These are phyloP conservation scores for Hypoxylon sp. DNA, from an alignment of 2,329 filamentous ascomycete species.

Conservation along the genomic window DNA sequence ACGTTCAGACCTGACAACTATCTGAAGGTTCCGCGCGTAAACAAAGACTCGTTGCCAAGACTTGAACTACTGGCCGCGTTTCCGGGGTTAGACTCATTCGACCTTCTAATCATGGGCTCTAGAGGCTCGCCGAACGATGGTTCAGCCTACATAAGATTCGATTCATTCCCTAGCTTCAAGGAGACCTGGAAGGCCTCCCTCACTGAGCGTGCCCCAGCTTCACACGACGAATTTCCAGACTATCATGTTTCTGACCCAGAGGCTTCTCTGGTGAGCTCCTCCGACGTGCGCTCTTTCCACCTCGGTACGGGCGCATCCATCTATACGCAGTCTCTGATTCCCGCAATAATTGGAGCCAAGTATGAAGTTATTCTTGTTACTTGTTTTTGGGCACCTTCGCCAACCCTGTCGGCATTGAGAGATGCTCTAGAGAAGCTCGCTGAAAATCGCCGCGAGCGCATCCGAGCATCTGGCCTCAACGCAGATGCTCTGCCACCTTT, in stretches of 20 bases:
- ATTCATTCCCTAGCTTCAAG: conserved; percentile 41
- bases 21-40: neutral
- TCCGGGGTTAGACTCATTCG: neutral
- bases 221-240: conserved; percentile 62
- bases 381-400: conserved; percentile 84
- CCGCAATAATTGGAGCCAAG: conserved; percentile 72
- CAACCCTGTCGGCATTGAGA: conserved; percentile 70
- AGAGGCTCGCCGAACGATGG: neutral
- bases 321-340: conserved; percentile 69
- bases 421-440: conserved; percentile 74
- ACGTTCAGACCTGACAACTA: neutral
- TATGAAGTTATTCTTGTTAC: conserved; percentile 82
- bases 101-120: neutral
- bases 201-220: conserved; percentile 20
- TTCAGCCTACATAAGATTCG: conserved; percentile 1
- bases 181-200: conserved; percentile 48
- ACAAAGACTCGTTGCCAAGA: neutral
- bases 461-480: conserved; percentile 45
- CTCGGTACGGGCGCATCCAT: conserved; percentile 68
- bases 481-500: conserved; percentile 57
- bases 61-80: neutral
- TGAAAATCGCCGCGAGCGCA: conserved; percentile 57
- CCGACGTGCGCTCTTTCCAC: conserved; percentile 63
- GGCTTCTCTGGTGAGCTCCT: conserved; percentile 63
- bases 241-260: conserved; percentile 63